Evolutionary conservation across 805 yeast genomes (phyloP).

Genomic region (Wickerhamiella australiensis): DNA sequence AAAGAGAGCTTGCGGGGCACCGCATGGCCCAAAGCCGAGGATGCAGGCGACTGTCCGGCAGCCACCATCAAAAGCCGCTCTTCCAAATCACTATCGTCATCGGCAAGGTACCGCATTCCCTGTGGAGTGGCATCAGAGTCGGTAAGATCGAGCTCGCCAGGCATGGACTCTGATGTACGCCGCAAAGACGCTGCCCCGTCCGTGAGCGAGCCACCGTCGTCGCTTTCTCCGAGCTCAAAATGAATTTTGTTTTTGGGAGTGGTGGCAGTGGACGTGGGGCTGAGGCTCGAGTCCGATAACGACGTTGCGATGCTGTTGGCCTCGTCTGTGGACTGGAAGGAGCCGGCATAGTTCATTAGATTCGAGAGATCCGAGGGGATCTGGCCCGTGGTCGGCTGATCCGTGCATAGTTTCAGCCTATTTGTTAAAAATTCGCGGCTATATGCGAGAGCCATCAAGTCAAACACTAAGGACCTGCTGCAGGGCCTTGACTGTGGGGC

Average conservation of each 20-base stretch:
- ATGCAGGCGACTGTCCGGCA: constrained; percentile 15
- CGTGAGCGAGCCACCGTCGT: constrained; percentile 1
- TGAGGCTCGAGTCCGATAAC: constrained; percentile 9
- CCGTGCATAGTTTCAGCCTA: constrained; percentile 22
- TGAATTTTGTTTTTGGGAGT: neutral
- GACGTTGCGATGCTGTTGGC: constrained; percentile 8
- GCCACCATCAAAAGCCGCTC: constrained; percentile 31
- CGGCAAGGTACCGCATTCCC: constrained; percentile 30
- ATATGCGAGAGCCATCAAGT: constrained; percentile 24
- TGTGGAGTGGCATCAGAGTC: constrained; percentile 17
- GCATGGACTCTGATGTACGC: neutral
- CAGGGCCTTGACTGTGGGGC: no score
- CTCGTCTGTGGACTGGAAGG: constrained; percentile 3
- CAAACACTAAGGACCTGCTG: neutral
- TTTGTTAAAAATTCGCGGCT: constrained; percentile 26
- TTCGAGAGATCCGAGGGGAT: neutral
- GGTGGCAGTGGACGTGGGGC: neutral
- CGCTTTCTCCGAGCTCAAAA: constrained; percentile 2
- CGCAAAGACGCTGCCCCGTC: neutral
- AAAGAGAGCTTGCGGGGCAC: constrained; percentile 2
- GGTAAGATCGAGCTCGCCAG: neutral
- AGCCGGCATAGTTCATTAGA: constrained; percentile 6
- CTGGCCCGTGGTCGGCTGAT: neutral
- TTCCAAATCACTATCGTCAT: constrained; percentile 33
- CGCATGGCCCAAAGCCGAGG: constrained; percentile 9